These are phyloP conservation scores for Symbiodinium pilosum DNA, from an alignment of 73 alveolate species.

Conservation along the genomic window DNA sequence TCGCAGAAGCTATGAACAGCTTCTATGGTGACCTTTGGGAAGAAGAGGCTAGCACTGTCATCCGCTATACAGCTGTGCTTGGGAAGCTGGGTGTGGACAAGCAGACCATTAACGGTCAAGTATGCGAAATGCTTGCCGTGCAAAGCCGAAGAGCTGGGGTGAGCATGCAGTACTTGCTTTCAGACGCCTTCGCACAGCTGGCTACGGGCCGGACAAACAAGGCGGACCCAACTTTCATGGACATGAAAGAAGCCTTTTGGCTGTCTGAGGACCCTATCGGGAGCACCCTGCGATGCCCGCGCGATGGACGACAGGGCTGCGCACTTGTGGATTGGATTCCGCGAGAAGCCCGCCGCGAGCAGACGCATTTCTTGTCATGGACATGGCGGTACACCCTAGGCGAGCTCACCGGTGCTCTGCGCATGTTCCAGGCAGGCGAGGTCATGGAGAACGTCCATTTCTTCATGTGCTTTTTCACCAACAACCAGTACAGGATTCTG, in stretches of 20 bases:
- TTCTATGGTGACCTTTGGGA: background rate
- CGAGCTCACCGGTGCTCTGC: slow-evolving; percentile 1
- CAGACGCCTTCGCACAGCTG: background rate
- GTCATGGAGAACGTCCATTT: background rate
- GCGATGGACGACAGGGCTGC: background rate
- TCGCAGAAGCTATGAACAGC: background rate
- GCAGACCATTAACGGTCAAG: background rate
- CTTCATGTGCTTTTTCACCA: background rate
- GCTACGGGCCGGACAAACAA: background rate
- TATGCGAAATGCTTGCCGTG: background rate
- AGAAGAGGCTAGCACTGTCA: background rate
- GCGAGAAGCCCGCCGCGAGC: background rate
- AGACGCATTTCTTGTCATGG: slow-evolving; percentile 48
- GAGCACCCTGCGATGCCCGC: background rate
- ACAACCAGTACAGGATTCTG: too few relatives aligned
- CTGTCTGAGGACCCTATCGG: background rate
- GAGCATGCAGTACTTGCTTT: background rate
- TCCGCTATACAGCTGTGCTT: background rate
- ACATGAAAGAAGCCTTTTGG: slow-evolving; percentile 19
- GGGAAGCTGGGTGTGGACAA: background rate
- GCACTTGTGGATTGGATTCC: slow-evolving; percentile 21
- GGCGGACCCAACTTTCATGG: background rate
- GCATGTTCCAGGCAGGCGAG: background rate
- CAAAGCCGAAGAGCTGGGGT: background rate
- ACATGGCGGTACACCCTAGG: background rate